Conservation (phyloP, 345 rosid species). For the Sisymbrium irio region DNA sequence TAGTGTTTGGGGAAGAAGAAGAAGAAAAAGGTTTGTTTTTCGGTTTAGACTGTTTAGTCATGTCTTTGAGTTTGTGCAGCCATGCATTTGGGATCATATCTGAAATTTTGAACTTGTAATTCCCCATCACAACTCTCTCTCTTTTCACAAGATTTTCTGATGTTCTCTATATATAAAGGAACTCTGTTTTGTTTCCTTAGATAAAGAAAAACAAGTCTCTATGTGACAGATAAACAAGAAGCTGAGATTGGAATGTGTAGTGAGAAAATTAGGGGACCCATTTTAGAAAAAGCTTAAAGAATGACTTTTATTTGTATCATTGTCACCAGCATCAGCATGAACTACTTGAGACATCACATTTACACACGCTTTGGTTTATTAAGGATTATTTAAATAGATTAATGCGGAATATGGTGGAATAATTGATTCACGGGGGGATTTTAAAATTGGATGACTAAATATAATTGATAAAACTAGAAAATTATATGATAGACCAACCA, state of each 20-base stretch:
- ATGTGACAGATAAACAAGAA: constrained; percentile 16
- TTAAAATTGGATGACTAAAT: neutral
- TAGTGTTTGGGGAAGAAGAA: constrained; percentile 11
- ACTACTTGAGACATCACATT: constrained; percentile 25
- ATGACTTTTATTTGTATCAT: constrained; percentile 23
- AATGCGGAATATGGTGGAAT: neutral
- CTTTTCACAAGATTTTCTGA: constrained; percentile 15
- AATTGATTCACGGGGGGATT: neutral
- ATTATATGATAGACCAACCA: neutral
- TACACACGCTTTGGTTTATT: constrained; percentile 20
- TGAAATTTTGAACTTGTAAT: constrained; percentile 55
- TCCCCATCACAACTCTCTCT: constrained; percentile 47
- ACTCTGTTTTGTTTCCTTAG: neutral
- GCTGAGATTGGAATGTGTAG: constrained; percentile 20
- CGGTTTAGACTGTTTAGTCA: constrained; percentile 37
- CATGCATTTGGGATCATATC: constrained; percentile 77
- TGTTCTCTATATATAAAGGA: neutral
- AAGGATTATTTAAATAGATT: neutral
- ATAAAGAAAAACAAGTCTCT: neutral
- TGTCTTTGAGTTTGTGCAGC: constrained; percentile 73
- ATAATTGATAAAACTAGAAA: neutral
- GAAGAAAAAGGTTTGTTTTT: constrained; percentile 13
- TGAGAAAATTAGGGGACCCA: constrained; percentile 15
- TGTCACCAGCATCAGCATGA: constrained; percentile 25
- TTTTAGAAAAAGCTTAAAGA: constrained; percentile 7